Evolutionary conservation across 176 grass and related monocot genomes (phyloP).

Genomic region (Carex kokanica): DNA sequence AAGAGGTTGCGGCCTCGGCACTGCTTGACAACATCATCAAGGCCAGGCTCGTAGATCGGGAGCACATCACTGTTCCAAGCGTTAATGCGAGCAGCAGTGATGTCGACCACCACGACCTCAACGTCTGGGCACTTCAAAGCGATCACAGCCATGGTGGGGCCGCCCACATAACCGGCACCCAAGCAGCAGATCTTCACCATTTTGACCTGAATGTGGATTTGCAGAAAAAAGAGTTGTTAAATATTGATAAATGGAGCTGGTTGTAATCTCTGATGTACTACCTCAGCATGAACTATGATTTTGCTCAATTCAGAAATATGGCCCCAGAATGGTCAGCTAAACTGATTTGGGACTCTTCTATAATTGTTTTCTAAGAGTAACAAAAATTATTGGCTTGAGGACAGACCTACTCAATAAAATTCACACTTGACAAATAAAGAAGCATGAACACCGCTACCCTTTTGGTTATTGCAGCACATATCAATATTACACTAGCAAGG

Average conservation of each 20-base stretch:
- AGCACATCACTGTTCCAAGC: slow-evolving; percentile 63
- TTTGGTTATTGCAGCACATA: background rate
- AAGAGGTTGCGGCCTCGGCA: slow-evolving; percentile 65
- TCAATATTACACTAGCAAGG: background rate
- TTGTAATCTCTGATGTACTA: background rate
- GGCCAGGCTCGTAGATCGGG: slow-evolving; percentile 66
- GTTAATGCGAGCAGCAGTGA: slow-evolving; percentile 40
- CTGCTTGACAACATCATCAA: slow-evolving; percentile 54
- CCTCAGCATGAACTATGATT: background rate
- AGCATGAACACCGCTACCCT: background rate
- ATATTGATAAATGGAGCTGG: background rate
- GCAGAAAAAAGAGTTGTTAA: background rate
- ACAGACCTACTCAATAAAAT: background rate
- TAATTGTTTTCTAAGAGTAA: background rate
- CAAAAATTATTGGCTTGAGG: background rate
- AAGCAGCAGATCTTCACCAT: slow-evolving; percentile 84
- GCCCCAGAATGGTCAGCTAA: background rate
- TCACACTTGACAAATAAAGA: background rate
- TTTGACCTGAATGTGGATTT: slow-evolving; percentile 26
- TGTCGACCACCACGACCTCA: slow-evolving; percentile 61
- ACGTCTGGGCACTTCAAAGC: slow-evolving; percentile 54
- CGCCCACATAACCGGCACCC: slow-evolving; percentile 67
- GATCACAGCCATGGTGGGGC: slow-evolving; percentile 75
- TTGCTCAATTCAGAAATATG: background rate
- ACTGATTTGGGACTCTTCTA: background rate